Percentiles rank a stretch among this genome's conserved stretches.
Conservation (phyloP, 768 basidiomycete species). For the Lentinula aciculospora region DNA sequence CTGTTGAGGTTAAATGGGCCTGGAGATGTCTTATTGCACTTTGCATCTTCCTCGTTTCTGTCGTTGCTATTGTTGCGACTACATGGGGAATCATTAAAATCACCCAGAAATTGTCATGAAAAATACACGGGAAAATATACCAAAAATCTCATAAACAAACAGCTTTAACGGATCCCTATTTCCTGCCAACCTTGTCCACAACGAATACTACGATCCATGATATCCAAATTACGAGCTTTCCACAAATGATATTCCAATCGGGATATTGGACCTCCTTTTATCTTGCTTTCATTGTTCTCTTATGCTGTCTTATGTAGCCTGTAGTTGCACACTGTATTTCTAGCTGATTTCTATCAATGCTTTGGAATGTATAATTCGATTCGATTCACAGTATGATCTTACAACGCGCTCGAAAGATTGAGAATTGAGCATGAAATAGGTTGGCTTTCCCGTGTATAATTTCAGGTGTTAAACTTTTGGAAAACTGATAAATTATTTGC, state of each 20-base stretch:
- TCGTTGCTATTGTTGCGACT: conserved; percentile 22
- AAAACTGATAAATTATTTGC: conserved; percentile 26
- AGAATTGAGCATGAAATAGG: background rate
- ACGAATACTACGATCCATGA: background rate
- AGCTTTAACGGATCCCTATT: no score
- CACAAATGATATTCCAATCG: background rate
- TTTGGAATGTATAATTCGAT: background rate
- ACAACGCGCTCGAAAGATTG: background rate
- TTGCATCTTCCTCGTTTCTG: conserved; percentile 34
- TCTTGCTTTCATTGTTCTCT: background rate
- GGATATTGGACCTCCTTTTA: background rate
- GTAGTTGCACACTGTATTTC: conserved; percentile 3
- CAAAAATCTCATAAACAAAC: no score
- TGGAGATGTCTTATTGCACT: conserved; percentile 51
- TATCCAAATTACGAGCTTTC: background rate
- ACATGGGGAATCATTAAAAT: conserved; percentile 24
- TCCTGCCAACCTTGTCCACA: no score
- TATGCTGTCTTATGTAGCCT: conserved; percentile 1
- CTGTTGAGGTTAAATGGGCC: conserved; percentile 51
- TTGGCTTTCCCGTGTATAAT: no score
- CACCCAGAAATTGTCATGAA: background rate
- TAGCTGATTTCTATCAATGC: no score
- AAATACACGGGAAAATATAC: no score
- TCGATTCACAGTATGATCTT: no score
- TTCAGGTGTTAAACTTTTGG: no score